A percentile compares a stretch with the other conserved stretches of the same genome.
These are phyloP conservation scores for Arthrobotrys sphaeroides DNA, from an alignment of 2,329 filamentous ascomycete species.

Conservation along the genomic window DNA sequence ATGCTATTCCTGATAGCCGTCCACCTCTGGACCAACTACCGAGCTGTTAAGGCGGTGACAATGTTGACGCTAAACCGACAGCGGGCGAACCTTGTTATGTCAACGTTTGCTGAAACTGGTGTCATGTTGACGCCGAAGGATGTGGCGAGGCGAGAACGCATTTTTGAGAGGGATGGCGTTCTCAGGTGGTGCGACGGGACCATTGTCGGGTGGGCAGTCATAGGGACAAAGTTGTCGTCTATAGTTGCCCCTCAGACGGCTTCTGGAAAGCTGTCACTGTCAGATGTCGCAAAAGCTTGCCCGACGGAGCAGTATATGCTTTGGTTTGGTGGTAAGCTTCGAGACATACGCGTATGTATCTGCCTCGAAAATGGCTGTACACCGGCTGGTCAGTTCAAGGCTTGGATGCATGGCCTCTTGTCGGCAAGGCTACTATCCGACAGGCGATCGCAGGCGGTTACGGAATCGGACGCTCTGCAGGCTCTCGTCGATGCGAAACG, in stretches of 20 bases:
- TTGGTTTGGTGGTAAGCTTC: constrained; percentile 64
- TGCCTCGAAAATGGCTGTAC: constrained; percentile 71
- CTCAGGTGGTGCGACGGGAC: constrained; percentile 67
- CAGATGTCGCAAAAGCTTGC: constrained; percentile 59
- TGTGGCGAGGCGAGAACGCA: constrained; percentile 69
- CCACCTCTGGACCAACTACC: constrained; percentile 86
- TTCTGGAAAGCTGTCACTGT: constrained; percentile 51
- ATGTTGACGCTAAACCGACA: constrained; percentile 88
- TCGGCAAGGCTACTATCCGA: constrained; percentile 60
- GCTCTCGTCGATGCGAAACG: constrained; percentile 61
- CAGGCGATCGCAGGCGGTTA: constrained; percentile 59
- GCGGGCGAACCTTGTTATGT: constrained; percentile 80
- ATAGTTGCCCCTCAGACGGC: constrained; percentile 57
- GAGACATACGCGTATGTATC: constrained; percentile 64
- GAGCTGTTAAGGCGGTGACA: constrained; percentile 82
- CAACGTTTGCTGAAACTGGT: constrained; percentile 66
- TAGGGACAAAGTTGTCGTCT: constrained; percentile 65
- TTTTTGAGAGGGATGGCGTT: constrained; percentile 73
- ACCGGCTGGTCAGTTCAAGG: constrained; percentile 67
- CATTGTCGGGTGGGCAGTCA: constrained; percentile 67
- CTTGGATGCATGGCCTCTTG: constrained; percentile 71
- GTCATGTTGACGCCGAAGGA: constrained; percentile 71
- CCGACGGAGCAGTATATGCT: constrained; percentile 70
- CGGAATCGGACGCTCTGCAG: constrained; percentile 64
- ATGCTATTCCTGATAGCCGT: constrained; percentile 76